phyloP scores from a whole-genome alignment of 257 asterid genomes.

The Rubia yunnanensis region DNA sequence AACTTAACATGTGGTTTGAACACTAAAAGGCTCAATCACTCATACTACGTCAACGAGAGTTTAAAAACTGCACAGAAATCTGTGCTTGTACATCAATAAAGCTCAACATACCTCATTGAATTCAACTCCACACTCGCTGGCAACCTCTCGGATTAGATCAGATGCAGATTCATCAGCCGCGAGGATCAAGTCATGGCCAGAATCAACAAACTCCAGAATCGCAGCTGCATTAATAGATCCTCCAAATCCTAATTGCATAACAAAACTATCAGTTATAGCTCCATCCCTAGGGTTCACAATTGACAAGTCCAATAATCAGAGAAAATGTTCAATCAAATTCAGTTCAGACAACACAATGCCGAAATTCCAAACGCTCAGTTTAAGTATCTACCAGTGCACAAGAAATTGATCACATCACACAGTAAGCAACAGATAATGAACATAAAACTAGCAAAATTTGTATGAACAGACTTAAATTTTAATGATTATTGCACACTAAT shows the following conservation, averaged over 20 bases:
- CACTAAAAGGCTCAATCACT: neutral
- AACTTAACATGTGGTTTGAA: neutral
- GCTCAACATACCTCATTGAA: constrained; percentile 57
- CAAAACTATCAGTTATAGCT: neutral
- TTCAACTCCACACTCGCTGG: constrained; percentile 77
- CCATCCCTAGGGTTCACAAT: neutral
- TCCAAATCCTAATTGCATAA: constrained; percentile 48
- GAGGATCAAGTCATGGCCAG: constrained; percentile 74
- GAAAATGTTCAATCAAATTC: neutral
- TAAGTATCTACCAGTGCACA: neutral
- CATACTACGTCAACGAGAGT: neutral
- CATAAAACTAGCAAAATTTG: neutral
- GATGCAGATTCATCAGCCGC: constrained; percentile 68
- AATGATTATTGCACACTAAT: neutral
- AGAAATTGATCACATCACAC: neutral
- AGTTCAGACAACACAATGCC: neutral
- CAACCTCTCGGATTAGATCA: constrained; percentile 66
- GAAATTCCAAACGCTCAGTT: neutral
- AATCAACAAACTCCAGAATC: constrained; percentile 58
- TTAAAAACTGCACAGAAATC: neutral
- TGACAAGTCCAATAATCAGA: neutral
- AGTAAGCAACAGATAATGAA: neutral
- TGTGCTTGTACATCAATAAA: neutral
- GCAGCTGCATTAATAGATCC: constrained; percentile 55
- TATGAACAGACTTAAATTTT: neutral